Evolutionary conservation across 2,329 filamentous ascomycete species (phyloP), one percentile per base, ranked within the genome.

Genomic region (Malbranchea cinnamomea): DNA sequence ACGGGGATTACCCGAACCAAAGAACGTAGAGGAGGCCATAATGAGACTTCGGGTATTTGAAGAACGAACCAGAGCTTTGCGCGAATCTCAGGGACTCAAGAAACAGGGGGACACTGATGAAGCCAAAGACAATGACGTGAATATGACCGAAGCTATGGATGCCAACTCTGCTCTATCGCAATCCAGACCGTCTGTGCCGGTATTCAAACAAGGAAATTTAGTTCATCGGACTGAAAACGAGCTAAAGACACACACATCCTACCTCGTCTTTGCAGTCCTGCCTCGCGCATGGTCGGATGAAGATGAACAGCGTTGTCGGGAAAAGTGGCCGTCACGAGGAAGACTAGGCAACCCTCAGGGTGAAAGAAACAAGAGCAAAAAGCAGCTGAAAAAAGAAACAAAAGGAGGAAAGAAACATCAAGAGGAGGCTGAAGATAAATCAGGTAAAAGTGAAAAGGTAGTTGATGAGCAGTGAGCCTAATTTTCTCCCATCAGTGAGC

Each of bases 201-300:
- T 68, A 1, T 92, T 76, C 59, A 71, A 78, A 48, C 71, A 85
- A 37, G 89, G 89, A 1, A 70, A 72, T 16, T 48, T 95, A 23
- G 67, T 83, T 17, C 82, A 91, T 45, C 70, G 83, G 14, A 74
- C 80, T 0, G 89, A 98, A 57, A 62, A 74, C 0, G 89, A 98
- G 47, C 60, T 95, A 36, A 94, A 93, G 65, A 89, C 81, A 5
- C 89, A 98, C 55, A 98, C 89, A 0, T 89, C 80, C n/a, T 98
- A 98, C 52, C 67, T 98, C 4, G 79, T 91, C 4, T 98, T 98
- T 59, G 89, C 89, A 0, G 62, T 89, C 3, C 57, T 98, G 36
- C 87, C 89, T n/a, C 67, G 74, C 24, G 75, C 80, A 38, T 98
- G 89, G 89, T 75, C 64, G 0, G 76, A 72, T 20, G 79, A 78